Conservation (phyloP, 345 rosid genomes). For the Eucalyptus paniculata region DNA sequence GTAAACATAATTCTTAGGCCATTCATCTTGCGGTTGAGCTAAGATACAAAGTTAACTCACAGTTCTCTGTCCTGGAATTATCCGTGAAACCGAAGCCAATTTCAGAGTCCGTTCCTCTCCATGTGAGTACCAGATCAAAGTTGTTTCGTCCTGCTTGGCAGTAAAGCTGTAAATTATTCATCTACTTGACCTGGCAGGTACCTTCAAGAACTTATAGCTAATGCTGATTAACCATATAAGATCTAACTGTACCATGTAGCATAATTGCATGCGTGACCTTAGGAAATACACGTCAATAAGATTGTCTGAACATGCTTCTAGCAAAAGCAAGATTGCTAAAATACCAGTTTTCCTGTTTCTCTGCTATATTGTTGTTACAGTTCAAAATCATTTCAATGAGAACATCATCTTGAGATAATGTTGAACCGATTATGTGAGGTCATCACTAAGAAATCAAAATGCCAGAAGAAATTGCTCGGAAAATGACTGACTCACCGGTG, state of each 20-base stretch:
- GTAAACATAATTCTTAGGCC: not conserved
- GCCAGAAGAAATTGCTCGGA: not conserved
- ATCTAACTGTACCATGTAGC: not conserved
- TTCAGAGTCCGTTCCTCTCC: constrained; percentile 67
- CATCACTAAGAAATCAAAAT: not conserved
- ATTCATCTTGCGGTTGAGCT: not conserved
- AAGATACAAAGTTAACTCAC: constrained; percentile 32
- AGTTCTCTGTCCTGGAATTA: constrained; percentile 91
- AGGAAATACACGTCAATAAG: not conserved
- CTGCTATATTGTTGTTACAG: not conserved
- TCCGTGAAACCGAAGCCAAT: constrained; percentile 48
- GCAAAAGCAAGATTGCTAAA: not conserved
- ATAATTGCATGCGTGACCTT: not conserved
- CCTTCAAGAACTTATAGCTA: not conserved
- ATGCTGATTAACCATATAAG: not conserved
- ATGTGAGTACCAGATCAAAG: constrained; percentile 73
- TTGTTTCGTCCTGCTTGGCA: constrained; percentile 65
- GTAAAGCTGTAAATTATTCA: not conserved
- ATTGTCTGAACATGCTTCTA: not conserved
- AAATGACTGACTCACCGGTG: constrained; percentile 31
- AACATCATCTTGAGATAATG: not conserved
- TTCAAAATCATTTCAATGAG: not conserved
- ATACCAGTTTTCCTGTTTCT: not conserved
- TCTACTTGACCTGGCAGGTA: not conserved
- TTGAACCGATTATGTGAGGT: not conserved